Conservation (phyloP, 2,329 filamentous ascomycete species). For the Colletotrichum coccodes region DNA sequence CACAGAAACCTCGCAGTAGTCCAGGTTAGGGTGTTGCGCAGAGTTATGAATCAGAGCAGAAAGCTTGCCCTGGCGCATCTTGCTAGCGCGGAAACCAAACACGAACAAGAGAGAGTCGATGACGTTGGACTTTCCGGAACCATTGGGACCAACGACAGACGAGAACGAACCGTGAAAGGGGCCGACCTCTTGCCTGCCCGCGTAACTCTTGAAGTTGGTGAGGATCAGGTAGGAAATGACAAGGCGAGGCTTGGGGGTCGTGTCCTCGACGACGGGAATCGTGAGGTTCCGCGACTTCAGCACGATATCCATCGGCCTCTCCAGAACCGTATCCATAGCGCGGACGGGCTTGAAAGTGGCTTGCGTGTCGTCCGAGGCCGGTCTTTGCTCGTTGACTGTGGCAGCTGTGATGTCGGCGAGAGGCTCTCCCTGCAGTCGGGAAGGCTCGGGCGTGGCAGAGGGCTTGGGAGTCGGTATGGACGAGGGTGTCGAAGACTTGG, state of each 20-base stretch:
- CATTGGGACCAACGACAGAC: slow-evolving; percentile 96
- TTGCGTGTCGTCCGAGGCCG: slow-evolving; percentile 57
- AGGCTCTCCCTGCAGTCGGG: slow-evolving; percentile 63
- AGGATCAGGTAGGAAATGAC: slow-evolving; percentile 93
- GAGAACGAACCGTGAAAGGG: slow-evolving; percentile 98
- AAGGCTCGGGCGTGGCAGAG: slow-evolving; percentile 66
- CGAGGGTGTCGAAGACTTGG: slow-evolving; percentile 49
- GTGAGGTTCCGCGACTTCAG: slow-evolving; percentile 83
- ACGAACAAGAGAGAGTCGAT: slow-evolving; percentile 98
- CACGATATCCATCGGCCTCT: slow-evolving; percentile 94
- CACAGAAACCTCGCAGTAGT: slow-evolving; percentile 94
- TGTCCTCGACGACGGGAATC: slow-evolving; percentile 76
- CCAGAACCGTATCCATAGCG: slow-evolving; percentile 80
- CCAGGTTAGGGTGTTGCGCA: slow-evolving; percentile 83
- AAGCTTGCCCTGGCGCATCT: slow-evolving; percentile 99
- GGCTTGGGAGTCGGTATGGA: slow-evolving; percentile 60
- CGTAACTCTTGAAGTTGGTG: slow-evolving; percentile 99
- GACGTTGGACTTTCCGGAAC: slow-evolving; percentile 98
- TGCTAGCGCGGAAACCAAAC: slow-evolving; percentile 98
- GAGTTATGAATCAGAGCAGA: slow-evolving; percentile 98
- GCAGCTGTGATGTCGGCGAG: slow-evolving; percentile 79
- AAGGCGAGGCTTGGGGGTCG: slow-evolving; percentile 83
- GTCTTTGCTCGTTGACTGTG: slow-evolving; percentile 70
- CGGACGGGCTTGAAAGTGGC: slow-evolving; percentile 76
- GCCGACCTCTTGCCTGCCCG: slow-evolving; percentile 92